Percentiles rank a stretch among this genome's conserved stretches.
Conservation (phyloP, 768 basidiomycete species). For the Cystofilobasidium macerans region DNA sequence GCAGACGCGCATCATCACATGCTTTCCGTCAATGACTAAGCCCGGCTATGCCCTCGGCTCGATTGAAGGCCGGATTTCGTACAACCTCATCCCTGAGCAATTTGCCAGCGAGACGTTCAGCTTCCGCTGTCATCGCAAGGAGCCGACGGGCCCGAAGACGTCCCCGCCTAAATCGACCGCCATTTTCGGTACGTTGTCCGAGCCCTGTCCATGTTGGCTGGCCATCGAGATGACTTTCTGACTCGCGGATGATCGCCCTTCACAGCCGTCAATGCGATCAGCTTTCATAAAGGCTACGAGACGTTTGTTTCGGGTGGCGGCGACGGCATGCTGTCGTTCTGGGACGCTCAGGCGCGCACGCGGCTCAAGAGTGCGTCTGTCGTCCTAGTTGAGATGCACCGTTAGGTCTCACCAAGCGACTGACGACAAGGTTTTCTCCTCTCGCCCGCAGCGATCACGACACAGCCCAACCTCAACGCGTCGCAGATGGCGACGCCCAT, state of each 20-base stretch:
- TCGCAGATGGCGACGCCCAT: constrained; percentile 14
- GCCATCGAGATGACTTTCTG: too few relatives aligned
- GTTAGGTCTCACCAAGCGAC: too few relatives aligned
- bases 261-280: constrained; percentile 71
- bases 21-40: constrained; percentile 62
- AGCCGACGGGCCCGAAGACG: constrained; percentile 29
- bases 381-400: too few relatives aligned
- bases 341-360: constrained; percentile 87
- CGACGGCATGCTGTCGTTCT: constrained; percentile 65
- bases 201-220: constrained; percentile 38
- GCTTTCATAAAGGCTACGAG: constrained; percentile 71
- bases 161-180: constrained; percentile 15
- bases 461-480: background rate
- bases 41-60: constrained; percentile 41
- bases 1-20: constrained; percentile 79
- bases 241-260: too few relatives aligned
- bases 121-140: constrained; percentile 51
- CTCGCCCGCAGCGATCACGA: constrained; percentile 9
- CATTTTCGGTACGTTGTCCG: constrained; percentile 8
- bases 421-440: background rate
- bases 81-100: constrained; percentile 44
- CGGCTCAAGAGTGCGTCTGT: constrained; percentile 66
- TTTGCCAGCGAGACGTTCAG: constrained; percentile 59
- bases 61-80: constrained; percentile 66
- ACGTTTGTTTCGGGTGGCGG: constrained; percentile 71